phyloP scores from a whole-genome alignment of 495 filamentous ascomycete genomes.

The Aspergillus asperescens region DNA sequence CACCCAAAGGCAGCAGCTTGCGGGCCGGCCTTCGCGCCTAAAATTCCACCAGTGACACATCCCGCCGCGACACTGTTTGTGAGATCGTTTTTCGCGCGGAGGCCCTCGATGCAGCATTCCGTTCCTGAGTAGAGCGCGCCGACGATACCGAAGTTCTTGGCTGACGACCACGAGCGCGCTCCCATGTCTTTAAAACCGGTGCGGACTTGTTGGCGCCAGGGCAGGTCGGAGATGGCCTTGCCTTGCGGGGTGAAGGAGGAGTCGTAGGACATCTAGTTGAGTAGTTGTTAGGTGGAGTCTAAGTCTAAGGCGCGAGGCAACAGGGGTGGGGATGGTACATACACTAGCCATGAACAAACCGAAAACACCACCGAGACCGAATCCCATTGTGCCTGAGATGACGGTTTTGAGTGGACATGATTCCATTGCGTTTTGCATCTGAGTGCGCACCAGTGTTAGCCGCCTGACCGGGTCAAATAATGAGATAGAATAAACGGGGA shows the following conservation, averaged over 20 bases:
- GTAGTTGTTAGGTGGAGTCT: neutral
- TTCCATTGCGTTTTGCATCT: conserved; percentile 84
- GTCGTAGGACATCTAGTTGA: conserved; percentile 78
- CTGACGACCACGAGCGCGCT: conserved; percentile 69
- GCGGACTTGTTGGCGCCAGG: conserved; percentile 73
- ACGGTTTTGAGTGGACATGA: conserved; percentile 80
- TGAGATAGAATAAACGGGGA: neutral
- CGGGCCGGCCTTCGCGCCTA: conserved; percentile 80
- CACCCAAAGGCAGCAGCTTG: conserved; percentile 87
- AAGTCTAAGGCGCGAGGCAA: too few relatives aligned
- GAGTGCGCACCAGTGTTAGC: neutral
- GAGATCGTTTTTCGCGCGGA: conserved; percentile 88
- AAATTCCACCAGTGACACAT: conserved; percentile 83
- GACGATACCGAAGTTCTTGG: conserved; percentile 91
- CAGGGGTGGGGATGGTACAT: conserved; percentile 28
- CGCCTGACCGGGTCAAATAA: neutral
- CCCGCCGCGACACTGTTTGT: conserved; percentile 83
- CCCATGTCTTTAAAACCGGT: conserved; percentile 94
- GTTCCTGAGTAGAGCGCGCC: conserved; percentile 87
- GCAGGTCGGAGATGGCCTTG: conserved; percentile 61
- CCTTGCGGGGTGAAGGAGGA: conserved; percentile 65
- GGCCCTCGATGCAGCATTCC: conserved; percentile 91
- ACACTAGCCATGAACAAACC: conserved; percentile 93
- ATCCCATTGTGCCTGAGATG: conserved; percentile 79
- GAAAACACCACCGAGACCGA: conserved; percentile 86